phyloP scores from a whole-genome alignment of 768 basidiomycete species.

The Suillus fuscotomentosus region DNA sequence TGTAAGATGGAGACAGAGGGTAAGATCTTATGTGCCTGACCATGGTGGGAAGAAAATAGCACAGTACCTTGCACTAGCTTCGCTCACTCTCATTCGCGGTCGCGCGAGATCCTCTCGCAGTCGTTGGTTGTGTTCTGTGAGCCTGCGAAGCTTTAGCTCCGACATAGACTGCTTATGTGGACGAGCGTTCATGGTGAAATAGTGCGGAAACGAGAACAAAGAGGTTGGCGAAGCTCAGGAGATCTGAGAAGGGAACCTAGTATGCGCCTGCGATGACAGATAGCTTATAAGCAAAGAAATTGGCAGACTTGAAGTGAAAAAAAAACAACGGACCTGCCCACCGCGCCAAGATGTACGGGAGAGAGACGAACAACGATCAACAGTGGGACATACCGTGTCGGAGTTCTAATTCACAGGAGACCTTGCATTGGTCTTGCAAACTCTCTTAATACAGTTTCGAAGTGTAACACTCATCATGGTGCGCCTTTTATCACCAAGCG shows the following conservation, averaged over 20 bases:
- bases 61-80: slow-evolving; percentile 82
- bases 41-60: not conserved
- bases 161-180: slow-evolving; percentile 95
- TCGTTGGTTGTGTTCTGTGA: slow-evolving; percentile 93
- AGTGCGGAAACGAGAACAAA: slow-evolving; percentile 1
- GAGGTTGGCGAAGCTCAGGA: not conserved
- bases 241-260: slow-evolving; percentile 2
- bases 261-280: not conserved
- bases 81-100: slow-evolving; percentile 88
- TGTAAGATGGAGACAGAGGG: slow-evolving; percentile 28
- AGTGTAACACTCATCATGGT: slow-evolving; percentile 8
- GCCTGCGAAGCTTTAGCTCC: slow-evolving; percentile 90
- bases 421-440: not conserved
- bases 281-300: slow-evolving; percentile 11
- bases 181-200: slow-evolving; percentile 60
- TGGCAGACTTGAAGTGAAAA: slow-evolving; percentile 11
- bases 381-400: slow-evolving; percentile 7
- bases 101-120: slow-evolving; percentile 86
- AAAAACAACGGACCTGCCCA: slow-evolving; percentile 13
- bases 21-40: slow-evolving; percentile 3
- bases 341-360: slow-evolving; percentile 5
- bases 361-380: slow-evolving; percentile 4
- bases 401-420: slow-evolving; percentile 1
- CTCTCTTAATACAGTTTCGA: not conserved
- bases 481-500: slow-evolving; percentile 2